These are phyloP conservation scores for Rubroboletus satanas DNA, from an alignment of 768 basidiomycete species.

Conservation along the genomic window DNA sequence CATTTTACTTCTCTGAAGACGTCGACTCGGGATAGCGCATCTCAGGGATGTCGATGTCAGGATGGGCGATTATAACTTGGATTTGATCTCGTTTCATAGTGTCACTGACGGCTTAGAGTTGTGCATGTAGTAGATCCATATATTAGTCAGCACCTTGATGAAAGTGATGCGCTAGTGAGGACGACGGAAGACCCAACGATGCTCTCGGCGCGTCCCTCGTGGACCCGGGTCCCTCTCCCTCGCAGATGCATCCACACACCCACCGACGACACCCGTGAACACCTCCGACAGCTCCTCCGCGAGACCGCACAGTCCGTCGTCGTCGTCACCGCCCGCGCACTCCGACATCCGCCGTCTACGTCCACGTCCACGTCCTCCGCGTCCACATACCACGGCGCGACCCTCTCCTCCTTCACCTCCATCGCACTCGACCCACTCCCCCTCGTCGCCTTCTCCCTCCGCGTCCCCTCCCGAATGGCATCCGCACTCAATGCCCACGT, in stretches of 20 bases:
- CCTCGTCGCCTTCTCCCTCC: conserved; percentile 84
- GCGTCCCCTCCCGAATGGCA: conserved; percentile 88
- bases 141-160: not conserved
- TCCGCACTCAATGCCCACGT: conserved; percentile 41
- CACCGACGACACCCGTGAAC: conserved; percentile 14
- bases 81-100: not conserved
- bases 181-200: not conserved
- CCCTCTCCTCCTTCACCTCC: conserved; percentile 89
- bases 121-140: not conserved
- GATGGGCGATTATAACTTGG: not conserved
- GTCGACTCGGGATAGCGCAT: not conserved
- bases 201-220: not conserved
- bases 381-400: conserved; percentile 74
- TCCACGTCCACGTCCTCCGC: not conserved
- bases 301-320: conserved; percentile 83
- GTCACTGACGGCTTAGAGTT: not conserved
- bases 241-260: conserved; percentile 5
- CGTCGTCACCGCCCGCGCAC: conserved; percentile 60
- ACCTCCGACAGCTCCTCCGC: conserved; percentile 59
- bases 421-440: conserved; percentile 88
- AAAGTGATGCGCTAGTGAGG: not conserved
- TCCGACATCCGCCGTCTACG: not conserved
- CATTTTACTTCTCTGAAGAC: conserved; percentile 16
- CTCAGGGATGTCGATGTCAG: not conserved
- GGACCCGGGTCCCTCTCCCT: not conserved